Evolutionary conservation across 2,329 filamentous ascomycete species (phyloP), one percentile per base, ranked within the genome.

Genomic region (Bipolaris bicolor): DNA sequence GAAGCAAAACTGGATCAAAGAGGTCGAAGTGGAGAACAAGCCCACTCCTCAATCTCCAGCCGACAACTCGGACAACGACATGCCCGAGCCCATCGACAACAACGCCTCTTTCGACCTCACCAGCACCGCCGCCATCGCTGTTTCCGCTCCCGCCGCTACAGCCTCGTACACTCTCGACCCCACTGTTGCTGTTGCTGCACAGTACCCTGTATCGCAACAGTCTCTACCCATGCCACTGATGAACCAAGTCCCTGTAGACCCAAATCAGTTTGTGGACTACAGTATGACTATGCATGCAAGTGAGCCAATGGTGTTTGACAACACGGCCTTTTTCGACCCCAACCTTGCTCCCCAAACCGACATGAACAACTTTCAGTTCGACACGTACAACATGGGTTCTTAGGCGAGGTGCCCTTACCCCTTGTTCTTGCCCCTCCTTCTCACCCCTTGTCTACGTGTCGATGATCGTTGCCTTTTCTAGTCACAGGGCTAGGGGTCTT

Each of bases 1-100:
- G 58, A 86, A 85, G 70, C 77, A 82, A 52, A 65, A 77, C 55
- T 88, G 85, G 85, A 85, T 88, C 77, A 77, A 80, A 60, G 83
- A 87, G 74, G 78, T 83, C 47, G 81, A 84, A 53, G 83, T 84
- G 18, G 61, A 61, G 33, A 70, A 73, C 57, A 65, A 62, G 46
- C 44, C 55, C 7, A 45, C 16, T 0, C 52, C 58, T 5, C 55
- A 59, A 4, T 71, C 69, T 11, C 66, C 68, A 10, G 63, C 63
- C 7, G 69, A 66, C 58, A 59, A 53, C 40, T 64, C 66, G 6
- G 69, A 74, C 49, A 64, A 67, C 41, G 64, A 67, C 26, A 61
- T 55, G 34, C 10, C 51, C 22, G 58, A 63, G 24, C 51, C 60
- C 10, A 49, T 53, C 15, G 59, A 62, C 40, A 49, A 36, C 16